These are phyloP conservation scores for Eucalyptus victrix DNA, from an alignment of 345 rosid species.

Conservation along the genomic window DNA sequence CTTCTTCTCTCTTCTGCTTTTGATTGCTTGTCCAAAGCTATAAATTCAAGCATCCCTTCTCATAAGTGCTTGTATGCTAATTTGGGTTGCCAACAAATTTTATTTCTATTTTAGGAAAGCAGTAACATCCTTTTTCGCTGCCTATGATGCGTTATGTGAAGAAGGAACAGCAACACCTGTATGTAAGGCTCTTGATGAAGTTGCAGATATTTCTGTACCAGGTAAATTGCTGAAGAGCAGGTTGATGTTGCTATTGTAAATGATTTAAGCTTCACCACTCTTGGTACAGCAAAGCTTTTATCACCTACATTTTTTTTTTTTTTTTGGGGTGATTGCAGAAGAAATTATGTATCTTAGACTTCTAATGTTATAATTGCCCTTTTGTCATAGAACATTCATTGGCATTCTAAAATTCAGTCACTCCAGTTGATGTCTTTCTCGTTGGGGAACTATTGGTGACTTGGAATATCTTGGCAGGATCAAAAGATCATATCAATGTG, in stretches of 20 bases:
- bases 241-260: neutral
- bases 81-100: neutral
- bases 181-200: slow-evolving; percentile 85
- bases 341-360: neutral
- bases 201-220: slow-evolving; percentile 87
- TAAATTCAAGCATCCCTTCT: neutral
- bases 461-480: slow-evolving; percentile 28
- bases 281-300: neutral
- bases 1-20: neutral
- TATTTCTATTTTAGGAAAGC: slow-evolving; percentile 53
- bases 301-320: neutral
- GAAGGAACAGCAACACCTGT: slow-evolving; percentile 93
- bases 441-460: neutral
- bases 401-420: neutral
- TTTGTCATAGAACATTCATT: neutral
- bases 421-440: neutral
- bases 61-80: neutral
- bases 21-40: neutral
- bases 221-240: slow-evolving; percentile 23
- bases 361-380: neutral
- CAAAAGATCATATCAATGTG: slow-evolving; percentile 67
- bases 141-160: slow-evolving; percentile 84
- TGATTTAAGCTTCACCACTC: neutral
- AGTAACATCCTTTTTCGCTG: slow-evolving; percentile 65
- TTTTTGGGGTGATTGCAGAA: neutral